phyloP scores from a whole-genome alignment of 2,329 filamentous ascomycete genomes.

The Phyllosticta capitalensis region DNA sequence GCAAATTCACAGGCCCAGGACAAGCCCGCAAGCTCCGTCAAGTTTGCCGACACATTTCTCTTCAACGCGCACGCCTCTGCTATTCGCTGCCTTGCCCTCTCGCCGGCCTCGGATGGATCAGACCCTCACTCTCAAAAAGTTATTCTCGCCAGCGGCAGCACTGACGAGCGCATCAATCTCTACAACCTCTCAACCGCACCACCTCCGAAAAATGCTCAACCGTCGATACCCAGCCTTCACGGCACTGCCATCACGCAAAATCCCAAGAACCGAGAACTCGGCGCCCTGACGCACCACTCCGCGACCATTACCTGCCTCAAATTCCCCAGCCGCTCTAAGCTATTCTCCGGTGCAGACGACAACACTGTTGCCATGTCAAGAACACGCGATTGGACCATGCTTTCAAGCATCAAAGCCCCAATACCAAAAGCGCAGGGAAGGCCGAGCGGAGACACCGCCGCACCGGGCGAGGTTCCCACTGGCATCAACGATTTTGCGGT shows the following conservation, averaged over 20 bases:
- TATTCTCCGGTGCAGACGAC: slow-evolving; percentile 82
- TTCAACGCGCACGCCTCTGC: slow-evolving; percentile 90
- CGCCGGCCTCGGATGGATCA: slow-evolving; percentile 52
- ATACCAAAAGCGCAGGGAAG: slow-evolving; percentile 69
- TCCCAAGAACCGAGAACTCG: slow-evolving; percentile 76
- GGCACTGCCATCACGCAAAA: slow-evolving; percentile 73
- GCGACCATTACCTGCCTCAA: slow-evolving; percentile 68
- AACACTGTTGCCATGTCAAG: slow-evolving; percentile 82
- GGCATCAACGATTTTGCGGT: slow-evolving; percentile 93
- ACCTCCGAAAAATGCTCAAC: slow-evolving; percentile 46
- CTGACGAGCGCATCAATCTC: slow-evolving; percentile 89
- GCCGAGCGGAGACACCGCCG: slow-evolving; percentile 83
- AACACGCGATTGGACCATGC: slow-evolving; percentile 78
- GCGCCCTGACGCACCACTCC: slow-evolving; percentile 76
- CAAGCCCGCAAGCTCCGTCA: slow-evolving; percentile 28
- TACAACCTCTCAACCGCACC: slow-evolving; percentile 65
- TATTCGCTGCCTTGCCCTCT: slow-evolving; percentile 80
- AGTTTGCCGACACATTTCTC: slow-evolving; percentile 86
- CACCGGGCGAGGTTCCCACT: slow-evolving; percentile 67
- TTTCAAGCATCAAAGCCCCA: slow-evolving; percentile 83
- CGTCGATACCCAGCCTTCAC: slow-evolving; percentile 56
- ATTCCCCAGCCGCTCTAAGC: slow-evolving; percentile 79
- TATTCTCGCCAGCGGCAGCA: slow-evolving; percentile 81
- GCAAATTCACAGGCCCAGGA: not conserved
- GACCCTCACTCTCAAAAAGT: slow-evolving; percentile 65